A percentile compares a stretch with the other conserved stretches of the same genome.
phyloP scores from a whole-genome alignment of 2,329 filamentous ascomycete species.

The Pseudogymnoascus sp. region DNA sequence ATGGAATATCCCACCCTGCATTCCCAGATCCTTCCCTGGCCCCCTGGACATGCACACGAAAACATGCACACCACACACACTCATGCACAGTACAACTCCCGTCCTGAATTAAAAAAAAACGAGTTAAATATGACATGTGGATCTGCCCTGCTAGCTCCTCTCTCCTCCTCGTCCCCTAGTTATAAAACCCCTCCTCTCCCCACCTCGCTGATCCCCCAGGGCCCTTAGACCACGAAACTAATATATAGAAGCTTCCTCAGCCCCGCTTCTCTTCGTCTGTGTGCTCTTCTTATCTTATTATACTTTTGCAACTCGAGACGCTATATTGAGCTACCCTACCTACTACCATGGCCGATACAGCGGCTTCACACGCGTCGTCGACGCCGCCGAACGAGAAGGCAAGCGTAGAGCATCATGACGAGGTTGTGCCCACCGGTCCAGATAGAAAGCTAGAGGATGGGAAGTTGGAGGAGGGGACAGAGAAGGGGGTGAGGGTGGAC shows the following conservation, averaged over 20 bases:
- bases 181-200: not conserved
- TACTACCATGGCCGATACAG: not conserved
- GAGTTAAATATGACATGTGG: slow-evolving; percentile 3
- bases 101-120: not conserved
- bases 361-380: slow-evolving; percentile 16
- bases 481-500: slow-evolving; percentile 37
- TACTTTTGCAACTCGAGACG: not conserved
- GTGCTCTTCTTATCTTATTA: not conserved
- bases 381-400: slow-evolving; percentile 21
- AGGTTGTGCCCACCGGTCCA: not conserved
- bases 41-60: not conserved
- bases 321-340: not conserved
- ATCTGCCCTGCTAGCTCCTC: not conserved
- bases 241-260: not conserved
- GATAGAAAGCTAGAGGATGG: not conserved
- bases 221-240: not conserved
- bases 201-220: not conserved
- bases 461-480: slow-evolving; percentile 20
- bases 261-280: not conserved
- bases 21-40: not conserved
- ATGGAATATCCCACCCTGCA: not conserved
- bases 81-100: not conserved
- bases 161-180: not conserved
- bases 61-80: not conserved
- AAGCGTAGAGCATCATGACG: not conserved